Base-by-base conservation (phyloP, 441 rosid genomes). In the Populus tomentosa region DNA sequence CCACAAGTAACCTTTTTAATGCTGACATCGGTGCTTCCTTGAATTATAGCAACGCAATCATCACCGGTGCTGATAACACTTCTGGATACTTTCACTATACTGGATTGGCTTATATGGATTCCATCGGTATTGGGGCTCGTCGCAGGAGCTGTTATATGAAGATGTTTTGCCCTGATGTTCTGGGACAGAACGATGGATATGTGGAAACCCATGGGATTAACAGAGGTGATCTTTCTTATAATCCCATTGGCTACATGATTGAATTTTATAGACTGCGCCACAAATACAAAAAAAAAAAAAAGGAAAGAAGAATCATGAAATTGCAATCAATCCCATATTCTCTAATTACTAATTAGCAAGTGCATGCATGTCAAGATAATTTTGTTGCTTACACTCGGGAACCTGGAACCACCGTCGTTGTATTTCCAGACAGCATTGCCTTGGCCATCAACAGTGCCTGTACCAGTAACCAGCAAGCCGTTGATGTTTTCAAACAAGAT, bases 101-200 rank as follows among this genome's bases (percentile, higher is more conserved):
- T 77, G 67, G 93, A 87, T 67, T 84, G 84, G 81, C 92, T 88
- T 69, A 89, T 84, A 56, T 89, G 95, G 59, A 91, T 76, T 14
- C 95, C 95, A 10, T 91, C 95, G 0, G 95, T 91, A 71, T 91
- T 91, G 9, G 95, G 92, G 80, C 95, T 91, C 0, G 76, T 75
- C 0, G 1, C 83, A 0, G 93, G 95, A n/a, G 95, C 93, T 0
- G 3, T 7, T 9, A 91, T 11, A 30, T 73, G 71, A 28, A 89
- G 30, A 70, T 78, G 69, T 50, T 46, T 76, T 7, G 82, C 73
- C 64, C 77, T 79, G 2, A 91, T 28, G 74, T 87, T 84, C 33
- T 80, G 35, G 76, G 86, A 78, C 18, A 70, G 56, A 42, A 84
- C 86, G 67, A 91, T 78, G 53, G 77, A 74, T 16, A 85, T 28